phyloP scores from a whole-genome alignment of 1,284 basidiomycete species.

The Microbotryum violaceum region DNA sequence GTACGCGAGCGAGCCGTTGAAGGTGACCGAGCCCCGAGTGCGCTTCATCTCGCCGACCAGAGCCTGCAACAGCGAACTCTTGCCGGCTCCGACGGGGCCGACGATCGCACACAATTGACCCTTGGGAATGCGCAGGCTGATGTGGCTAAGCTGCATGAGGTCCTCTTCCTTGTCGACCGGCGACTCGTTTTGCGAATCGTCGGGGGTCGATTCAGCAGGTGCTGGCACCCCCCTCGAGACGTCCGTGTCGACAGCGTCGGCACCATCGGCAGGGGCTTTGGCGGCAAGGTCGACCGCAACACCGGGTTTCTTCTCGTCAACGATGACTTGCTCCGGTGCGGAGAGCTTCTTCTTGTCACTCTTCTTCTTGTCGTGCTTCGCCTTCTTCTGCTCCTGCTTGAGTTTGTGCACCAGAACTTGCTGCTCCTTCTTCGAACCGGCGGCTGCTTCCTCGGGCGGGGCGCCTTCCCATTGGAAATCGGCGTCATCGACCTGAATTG shows the following conservation, averaged over 20 bases:
- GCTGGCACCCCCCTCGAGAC: background rate
- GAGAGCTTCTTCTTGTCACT: slow-evolving; percentile 29
- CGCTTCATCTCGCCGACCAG: slow-evolving; percentile 67
- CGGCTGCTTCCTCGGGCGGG: slow-evolving; percentile 51
- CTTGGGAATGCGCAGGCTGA: slow-evolving; percentile 52
- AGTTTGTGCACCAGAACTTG: background rate
- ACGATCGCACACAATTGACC: slow-evolving; percentile 59
- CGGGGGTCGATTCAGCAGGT: slow-evolving; percentile 1
- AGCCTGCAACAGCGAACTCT: slow-evolving; percentile 63
- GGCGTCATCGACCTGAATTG: slow-evolving; percentile 58
- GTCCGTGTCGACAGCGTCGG: slow-evolving; percentile 5
- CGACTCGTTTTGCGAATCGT: background rate
- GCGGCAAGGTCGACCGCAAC: slow-evolving; percentile 7
- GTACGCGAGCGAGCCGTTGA: slow-evolving; percentile 34
- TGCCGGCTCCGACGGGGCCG: slow-evolving; percentile 52
- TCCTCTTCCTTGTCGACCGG: slow-evolving; percentile 1
- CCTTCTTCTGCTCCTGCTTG: slow-evolving; percentile 30
- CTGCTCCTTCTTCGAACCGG: slow-evolving; percentile 41
- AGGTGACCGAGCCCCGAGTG: slow-evolving; percentile 48
- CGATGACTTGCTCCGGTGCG: slow-evolving; percentile 7
- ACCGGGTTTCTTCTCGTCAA: slow-evolving; percentile 19
- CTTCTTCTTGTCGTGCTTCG: slow-evolving; percentile 25
- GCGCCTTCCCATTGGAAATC: slow-evolving; percentile 74
- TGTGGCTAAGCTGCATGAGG: slow-evolving; percentile 50
- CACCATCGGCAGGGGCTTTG: slow-evolving; percentile 11